phyloP scores from a whole-genome alignment of 1,284 basidiomycete species.

The Ganoderma meredithae region DNA sequence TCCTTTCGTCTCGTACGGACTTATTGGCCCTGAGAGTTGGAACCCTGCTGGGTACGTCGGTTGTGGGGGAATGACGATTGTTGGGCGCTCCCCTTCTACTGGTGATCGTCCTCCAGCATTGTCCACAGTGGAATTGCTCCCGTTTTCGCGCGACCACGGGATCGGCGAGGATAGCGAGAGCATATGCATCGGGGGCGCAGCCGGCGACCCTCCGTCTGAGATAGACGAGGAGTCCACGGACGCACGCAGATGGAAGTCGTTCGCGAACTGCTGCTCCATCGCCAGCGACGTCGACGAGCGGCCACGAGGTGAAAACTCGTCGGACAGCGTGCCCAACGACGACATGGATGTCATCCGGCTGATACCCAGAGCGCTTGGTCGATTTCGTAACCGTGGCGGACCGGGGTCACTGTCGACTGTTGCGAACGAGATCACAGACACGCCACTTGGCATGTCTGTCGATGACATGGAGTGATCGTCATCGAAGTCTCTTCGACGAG shows the following conservation, averaged over 20 bases:
- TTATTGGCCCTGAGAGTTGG: constrained; percentile 42
- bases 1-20: constrained; percentile 39
- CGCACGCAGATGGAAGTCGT: constrained; percentile 79
- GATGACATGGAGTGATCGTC: constrained; percentile 92
- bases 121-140: constrained; percentile 38
- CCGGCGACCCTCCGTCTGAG: constrained; percentile 65
- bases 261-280: constrained; percentile 79
- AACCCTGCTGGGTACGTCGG: constrained; percentile 50
- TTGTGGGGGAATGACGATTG: constrained; percentile 56
- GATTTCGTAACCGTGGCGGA: constrained; percentile 68
- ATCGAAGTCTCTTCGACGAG: constrained; percentile 82
- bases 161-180: constrained; percentile 72
- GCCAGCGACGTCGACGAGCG: constrained; percentile 86
- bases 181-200: constrained; percentile 71
- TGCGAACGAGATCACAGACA: constrained; percentile 79
- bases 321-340: constrained; percentile 73
- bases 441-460: constrained; percentile 79
- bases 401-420: constrained; percentile 88
- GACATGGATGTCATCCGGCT: constrained; percentile 79
- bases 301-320: constrained; percentile 76
- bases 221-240: constrained; percentile 71
- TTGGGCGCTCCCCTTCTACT: constrained; percentile 40
- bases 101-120: constrained; percentile 31
- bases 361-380: constrained; percentile 66
- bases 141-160: constrained; percentile 41